Percentiles rank a stretch among this genome's conserved stretches.
These are phyloP conservation scores for Prunus salicina DNA, from an alignment of 306 rosid genomes.

Conservation along the genomic window DNA sequence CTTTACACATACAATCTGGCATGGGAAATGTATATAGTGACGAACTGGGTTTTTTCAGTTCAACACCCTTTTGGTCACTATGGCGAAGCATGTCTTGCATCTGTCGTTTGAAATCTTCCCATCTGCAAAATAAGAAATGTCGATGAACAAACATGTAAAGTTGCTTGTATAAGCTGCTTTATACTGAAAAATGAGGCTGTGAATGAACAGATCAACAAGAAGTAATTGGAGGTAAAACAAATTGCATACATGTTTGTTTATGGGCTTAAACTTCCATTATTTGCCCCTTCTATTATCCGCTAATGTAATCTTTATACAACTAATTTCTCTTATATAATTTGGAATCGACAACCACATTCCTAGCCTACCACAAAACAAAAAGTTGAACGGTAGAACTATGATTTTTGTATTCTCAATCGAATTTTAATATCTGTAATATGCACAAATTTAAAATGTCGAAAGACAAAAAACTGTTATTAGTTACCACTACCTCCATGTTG, in stretches of 20 bases:
- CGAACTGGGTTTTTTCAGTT: slow-evolving; percentile 66
- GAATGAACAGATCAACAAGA: neutral
- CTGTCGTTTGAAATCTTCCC: slow-evolving; percentile 65
- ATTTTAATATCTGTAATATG: neutral
- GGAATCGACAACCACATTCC: neutral
- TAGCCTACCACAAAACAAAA: neutral
- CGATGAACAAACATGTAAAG: neutral
- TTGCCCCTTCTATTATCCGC: neutral
- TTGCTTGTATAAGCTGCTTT: neutral
- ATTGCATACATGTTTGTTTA: neutral
- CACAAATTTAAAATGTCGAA: neutral
- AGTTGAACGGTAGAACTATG: neutral
- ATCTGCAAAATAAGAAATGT: slow-evolving; percentile 37
- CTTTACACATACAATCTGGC: slow-evolving; percentile 97
- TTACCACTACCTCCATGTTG: neutral
- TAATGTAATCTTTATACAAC: neutral
- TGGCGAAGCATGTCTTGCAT: slow-evolving; percentile 80
- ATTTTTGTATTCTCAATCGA: neutral
- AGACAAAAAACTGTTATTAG: neutral
- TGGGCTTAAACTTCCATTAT: neutral
- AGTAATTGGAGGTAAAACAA: neutral
- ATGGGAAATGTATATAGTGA: slow-evolving; percentile 85
- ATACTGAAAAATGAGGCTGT: neutral
- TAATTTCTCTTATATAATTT: neutral
- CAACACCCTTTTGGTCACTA: slow-evolving; percentile 75